phyloP scores from a whole-genome alignment of 1,139 yeast species.

The Geotrichum armillariae region DNA sequence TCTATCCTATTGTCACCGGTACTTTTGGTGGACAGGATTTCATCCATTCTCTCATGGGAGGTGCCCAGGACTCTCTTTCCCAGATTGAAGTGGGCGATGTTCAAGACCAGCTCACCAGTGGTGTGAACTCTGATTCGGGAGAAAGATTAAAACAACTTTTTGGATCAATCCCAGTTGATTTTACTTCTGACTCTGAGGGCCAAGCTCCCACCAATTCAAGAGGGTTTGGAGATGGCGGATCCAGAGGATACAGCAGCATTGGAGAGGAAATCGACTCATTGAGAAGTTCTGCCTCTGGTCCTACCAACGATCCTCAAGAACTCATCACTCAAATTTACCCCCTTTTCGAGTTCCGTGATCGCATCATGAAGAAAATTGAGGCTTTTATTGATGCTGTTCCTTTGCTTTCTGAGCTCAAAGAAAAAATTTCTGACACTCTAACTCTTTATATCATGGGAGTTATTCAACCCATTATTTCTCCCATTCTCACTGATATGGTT shows the following conservation, averaged over 20 bases:
- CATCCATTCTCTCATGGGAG: conserved; percentile 32
- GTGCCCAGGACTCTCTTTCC: conserved; percentile 32
- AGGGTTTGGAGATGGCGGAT: conserved; percentile 8
- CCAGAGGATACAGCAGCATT: conserved; percentile 5
- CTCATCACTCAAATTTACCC: conserved; percentile 27
- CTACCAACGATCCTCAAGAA: conserved; percentile 20
- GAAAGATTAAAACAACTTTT: conserved; percentile 20
- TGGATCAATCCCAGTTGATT: conserved; percentile 21
- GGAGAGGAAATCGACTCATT: conserved; percentile 19
- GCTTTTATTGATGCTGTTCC: conserved; percentile 28
- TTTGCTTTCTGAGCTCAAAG: conserved; percentile 26
- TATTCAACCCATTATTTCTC: conserved; percentile 31
- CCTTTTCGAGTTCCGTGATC: conserved; percentile 29
- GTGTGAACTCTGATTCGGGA: conserved; percentile 13
- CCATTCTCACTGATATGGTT: conserved; percentile 27
- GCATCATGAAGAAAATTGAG: conserved; percentile 27
- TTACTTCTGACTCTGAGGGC: conserved; percentile 14
- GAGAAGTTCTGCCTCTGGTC: conserved; percentile 14
- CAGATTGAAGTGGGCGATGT: conserved; percentile 28
- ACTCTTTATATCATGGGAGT: conserved; percentile 30
- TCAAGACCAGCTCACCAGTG: conserved; percentile 21
- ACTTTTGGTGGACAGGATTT: conserved; percentile 34
- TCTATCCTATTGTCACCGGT: conserved; percentile 33
- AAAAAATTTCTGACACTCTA: conserved; percentile 29
- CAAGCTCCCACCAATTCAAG: conserved; percentile 6